Evolutionary conservation across 352 stramenopile species (phyloP), one percentile per base, ranked within the genome.

Genomic region (Globisporangium irregulare): DNA sequence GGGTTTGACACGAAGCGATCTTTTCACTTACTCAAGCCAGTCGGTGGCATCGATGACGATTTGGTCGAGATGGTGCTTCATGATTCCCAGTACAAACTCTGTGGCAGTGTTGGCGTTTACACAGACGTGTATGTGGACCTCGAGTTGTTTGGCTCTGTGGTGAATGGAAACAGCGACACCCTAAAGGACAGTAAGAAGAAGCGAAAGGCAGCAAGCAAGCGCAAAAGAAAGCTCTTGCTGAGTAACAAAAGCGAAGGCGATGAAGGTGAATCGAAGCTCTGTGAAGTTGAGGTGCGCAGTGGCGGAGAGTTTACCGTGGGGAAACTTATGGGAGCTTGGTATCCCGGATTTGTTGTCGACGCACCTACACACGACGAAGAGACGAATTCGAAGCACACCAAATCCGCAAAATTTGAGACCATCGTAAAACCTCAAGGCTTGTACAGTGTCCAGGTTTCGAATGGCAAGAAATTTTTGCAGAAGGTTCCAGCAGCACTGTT

Each of bases 81-180:
- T 62, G 87, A 95, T 58, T 87, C 83, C 6, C 82, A 91, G 65
- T 94, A 81, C 72, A 91, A 88, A 53, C 65, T 94, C 4, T 67
- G 78, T 6, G 71, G 59, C 41, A 72, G 60, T 4, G 71, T 93
- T 10, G 72, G 82, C 2, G 83, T 93, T 8, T 90, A 83, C 57
- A 68, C 80, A 18, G 59, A 78, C 0, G 43, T 90, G 48, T 55
- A 71, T 5, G 34, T 93, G 8, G 71, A 92, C 55, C 68, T 89
- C 27, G 60, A 72, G 20, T 36, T 82, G 4, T 93, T 92, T 67
- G 86, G 85, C 18, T 68, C 67, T 1, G 62, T 67, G 7, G 59
- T 81, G 24, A 53, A 54, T 22, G 24, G n/a, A 5, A 64, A 50
- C 14, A 48, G 38, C 29, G 66, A 70, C 1, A 63, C 55, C 2